Base-by-base conservation (phyloP, 306 rosid species). In the Biancaea sappan region DNA sequence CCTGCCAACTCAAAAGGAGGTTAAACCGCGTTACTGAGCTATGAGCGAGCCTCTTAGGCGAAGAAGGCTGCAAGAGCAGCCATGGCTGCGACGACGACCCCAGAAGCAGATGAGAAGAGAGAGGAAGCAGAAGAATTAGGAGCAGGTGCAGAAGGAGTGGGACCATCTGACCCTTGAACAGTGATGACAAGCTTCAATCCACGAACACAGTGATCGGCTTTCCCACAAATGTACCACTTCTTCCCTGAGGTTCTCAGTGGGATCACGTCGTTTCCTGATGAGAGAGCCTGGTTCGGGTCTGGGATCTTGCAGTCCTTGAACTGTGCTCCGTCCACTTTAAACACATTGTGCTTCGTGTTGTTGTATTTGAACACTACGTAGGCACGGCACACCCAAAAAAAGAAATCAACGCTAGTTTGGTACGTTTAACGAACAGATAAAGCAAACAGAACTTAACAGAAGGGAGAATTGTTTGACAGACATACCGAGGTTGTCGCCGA, bases 401-500 rank as follows among this genome's bases (percentile, higher is more conserved):
- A 21, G 28, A 52, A 51, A 48, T 2, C 56, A 7, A 10, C n/a
- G n/a, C 19, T 3, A 2, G 13, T 50, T 50, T 51, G 8, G 0
- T 18, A 8, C 26, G 19, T 3, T 52, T 15, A 21, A 26, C 3
- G 8, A 51, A 21, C 25, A 7, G 25, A 48, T n/a, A n/a, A n/a
- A n/a, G n/a, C n/a, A n/a, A n/a, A n/a, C n/a, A n/a, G n/a, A 32
- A 32, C 2, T 32, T 32, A 32, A 32, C 35, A 32, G 35, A 32
- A 32, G 2, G 31, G n/a, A n/a, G n/a, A n/a, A n/a, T n/a, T n/a
- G n/a, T n/a, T n/a, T n/a, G n/a, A 31, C 10, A 8, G 2, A 50
- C 64, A 0, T 76, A 86, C 87, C 83, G 65, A 87, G 81, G 58
- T 25, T 74, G 71, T 84, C 91, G 10, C 91, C 88, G 48, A 84